A percentile compares a stretch with the other conserved stretches of the same genome.
Evolutionary conservation across 352 stramenopile genomes (phyloP).

Genomic region (Phytophthora europaea): DNA sequence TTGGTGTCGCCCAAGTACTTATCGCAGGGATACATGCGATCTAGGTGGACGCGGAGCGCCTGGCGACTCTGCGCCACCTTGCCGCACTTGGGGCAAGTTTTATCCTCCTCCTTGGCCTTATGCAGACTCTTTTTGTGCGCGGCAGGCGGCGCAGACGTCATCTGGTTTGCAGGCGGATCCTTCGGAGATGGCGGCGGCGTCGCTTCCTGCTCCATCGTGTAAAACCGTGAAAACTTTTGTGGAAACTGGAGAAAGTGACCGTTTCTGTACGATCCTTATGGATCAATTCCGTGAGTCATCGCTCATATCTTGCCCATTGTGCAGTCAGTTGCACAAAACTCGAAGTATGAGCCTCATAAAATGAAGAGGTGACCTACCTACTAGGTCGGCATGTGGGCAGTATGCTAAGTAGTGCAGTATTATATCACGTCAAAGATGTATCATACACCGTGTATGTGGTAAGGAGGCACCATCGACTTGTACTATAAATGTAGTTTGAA

Average conservation of each 20-base stretch:
- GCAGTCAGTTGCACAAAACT: neutral
- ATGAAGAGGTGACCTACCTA: too few species aligned
- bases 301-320: constrained; percentile 1
- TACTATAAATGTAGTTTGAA: too few species aligned
- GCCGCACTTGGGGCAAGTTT: constrained; percentile 21
- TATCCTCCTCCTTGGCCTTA: neutral
- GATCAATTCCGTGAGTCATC: neutral
- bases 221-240: neutral
- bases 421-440: too few species aligned
- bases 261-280: neutral
- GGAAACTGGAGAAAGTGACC: neutral
- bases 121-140: neutral
- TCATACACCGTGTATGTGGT: too few species aligned
- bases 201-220: neutral
- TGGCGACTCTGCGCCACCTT: constrained; percentile 14
- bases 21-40: constrained; percentile 19
- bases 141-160: neutral
- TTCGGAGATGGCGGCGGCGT: neutral
- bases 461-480: too few species aligned
- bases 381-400: too few species aligned
- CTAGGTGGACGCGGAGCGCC: constrained; percentile 8
- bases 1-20: neutral
- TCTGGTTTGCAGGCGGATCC: neutral
- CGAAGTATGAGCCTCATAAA: too few species aligned
- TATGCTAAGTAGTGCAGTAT: too few species aligned